phyloP scores from a whole-genome alignment of 1,284 basidiomycete genomes.

The Austroboletus novae-zelandiae region DNA sequence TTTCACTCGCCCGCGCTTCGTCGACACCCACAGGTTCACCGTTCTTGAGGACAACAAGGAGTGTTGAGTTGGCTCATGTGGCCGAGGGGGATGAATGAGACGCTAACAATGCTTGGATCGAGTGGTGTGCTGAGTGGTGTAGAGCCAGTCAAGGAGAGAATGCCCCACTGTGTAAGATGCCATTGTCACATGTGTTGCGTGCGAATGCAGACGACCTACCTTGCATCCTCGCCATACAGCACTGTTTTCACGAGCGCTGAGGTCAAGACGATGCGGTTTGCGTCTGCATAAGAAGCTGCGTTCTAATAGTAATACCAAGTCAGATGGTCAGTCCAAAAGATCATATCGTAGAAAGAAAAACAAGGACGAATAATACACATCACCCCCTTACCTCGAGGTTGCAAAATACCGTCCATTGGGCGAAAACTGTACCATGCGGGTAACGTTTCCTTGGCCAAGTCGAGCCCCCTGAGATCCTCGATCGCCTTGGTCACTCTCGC shows the following conservation, averaged over 20 bases:
- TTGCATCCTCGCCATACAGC: constrained; percentile 95
- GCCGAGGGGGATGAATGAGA: constrained; percentile 73
- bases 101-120: too few relatives aligned
- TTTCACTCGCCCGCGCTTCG: constrained; percentile 82
- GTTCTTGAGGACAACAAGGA: too few relatives aligned
- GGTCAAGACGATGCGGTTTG: constrained; percentile 87
- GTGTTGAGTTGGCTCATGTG: constrained; percentile 44
- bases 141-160: constrained; percentile 90
- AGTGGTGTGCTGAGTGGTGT: constrained; percentile 62
- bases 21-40: constrained; percentile 89
- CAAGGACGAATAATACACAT: neutral
- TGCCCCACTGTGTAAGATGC: constrained; percentile 74
- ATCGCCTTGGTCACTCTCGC: constrained; percentile 54
- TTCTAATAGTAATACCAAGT: constrained; percentile 46
- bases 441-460: constrained; percentile 49
- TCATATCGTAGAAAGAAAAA: constrained; percentile 30
- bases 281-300: too few relatives aligned
- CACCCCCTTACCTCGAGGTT: constrained; percentile 31
- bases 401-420: constrained; percentile 37
- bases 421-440: constrained; percentile 36
- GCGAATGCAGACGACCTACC: constrained; percentile 75
- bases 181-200: neutral
- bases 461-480: constrained; percentile 55
- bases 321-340: constrained; percentile 59
- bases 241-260: constrained; percentile 96